Base-by-base conservation (phyloP, 2,329 filamentous ascomycete genomes). In the Sclerotinia spermophila region DNA sequence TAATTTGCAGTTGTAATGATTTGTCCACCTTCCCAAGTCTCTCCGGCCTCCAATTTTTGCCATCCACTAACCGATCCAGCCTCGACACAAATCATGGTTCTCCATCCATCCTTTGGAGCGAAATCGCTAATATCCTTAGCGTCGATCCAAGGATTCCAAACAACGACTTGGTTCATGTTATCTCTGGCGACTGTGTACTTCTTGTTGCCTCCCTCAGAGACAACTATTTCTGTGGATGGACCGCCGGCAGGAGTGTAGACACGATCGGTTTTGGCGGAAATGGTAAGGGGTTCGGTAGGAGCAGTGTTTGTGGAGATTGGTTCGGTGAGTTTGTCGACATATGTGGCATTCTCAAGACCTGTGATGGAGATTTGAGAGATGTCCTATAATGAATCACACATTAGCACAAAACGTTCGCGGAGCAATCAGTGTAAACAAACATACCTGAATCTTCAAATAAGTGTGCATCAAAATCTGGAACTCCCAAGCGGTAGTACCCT, bases 71-170 rank as follows among this genome's bases (percentile, higher is more conserved):
- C 95, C 15, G 90, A 87, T 19, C 96, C 96, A 3, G 95, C 92
- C 85, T 99, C 96, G 66, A 98, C 88, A 79, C 96, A 98, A 58
- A 99, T 84, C 93, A 98, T 97, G 71, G 93, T 88, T 84, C 93
- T 93, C 84, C 91, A 98, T 51, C 92, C 96, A 68, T 94, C 92
- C 79, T 96, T 92, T 65, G 96, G 96, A 71, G 86, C 87, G 80
- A 98, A 97, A 81, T 99, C 96, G 67, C 84, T 89, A 83, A 97
- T 97, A 7, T 86, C 86, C 76, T 89, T 87, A 84, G 96, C 97
- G 74, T 94, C 92, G 55, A 86, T 85, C 94, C 95, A 97, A 2
- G 96, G 96, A 82, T 99, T 99, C 96, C 96, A 99, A 42, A 98
- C 92, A 1, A 97, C 95, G 24, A 96, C 90, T 75, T 98, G 93